A percentile compares a stretch with the other conserved stretches of the same genome.
Conservation (phyloP, 2,329 filamentous ascomycete genomes). For the Penicillium sp. region DNA sequence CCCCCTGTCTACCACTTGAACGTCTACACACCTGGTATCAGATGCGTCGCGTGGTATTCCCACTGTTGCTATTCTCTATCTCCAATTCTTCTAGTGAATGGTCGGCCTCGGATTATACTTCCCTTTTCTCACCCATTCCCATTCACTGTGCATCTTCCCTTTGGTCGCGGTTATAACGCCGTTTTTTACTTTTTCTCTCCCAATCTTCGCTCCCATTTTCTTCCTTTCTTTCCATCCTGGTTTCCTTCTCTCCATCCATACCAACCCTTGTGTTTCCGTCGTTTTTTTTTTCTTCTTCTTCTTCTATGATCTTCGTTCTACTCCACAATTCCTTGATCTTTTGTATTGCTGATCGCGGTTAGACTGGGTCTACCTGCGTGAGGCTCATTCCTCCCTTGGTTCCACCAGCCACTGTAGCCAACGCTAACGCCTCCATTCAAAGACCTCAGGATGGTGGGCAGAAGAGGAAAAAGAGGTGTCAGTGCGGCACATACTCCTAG, state of each 20-base stretch:
- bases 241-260: background rate
- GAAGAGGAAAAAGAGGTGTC: constrained; percentile 30
- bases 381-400: background rate
- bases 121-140: background rate
- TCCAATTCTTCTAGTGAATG: background rate
- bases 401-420: background rate
- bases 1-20: background rate
- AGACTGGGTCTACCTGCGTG: background rate
- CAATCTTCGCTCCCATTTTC: background rate
- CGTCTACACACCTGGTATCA: background rate
- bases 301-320: background rate
- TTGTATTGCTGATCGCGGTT: background rate
- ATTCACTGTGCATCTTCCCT: background rate
- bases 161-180: background rate
- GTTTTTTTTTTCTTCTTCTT: no score
- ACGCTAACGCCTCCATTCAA: constrained; percentile 3
- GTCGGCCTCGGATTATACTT: background rate
- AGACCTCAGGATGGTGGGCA: constrained; percentile 38
- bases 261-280: background rate
- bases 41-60: background rate
- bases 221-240: background rate
- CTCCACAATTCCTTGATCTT: background rate
- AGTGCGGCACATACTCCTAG: constrained; percentile 15
- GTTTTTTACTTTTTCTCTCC: background rate
- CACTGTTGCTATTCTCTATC: background rate